Base-by-base conservation (phyloP, 352 stramenopile species). In the Pythium dissotocum region DNA sequence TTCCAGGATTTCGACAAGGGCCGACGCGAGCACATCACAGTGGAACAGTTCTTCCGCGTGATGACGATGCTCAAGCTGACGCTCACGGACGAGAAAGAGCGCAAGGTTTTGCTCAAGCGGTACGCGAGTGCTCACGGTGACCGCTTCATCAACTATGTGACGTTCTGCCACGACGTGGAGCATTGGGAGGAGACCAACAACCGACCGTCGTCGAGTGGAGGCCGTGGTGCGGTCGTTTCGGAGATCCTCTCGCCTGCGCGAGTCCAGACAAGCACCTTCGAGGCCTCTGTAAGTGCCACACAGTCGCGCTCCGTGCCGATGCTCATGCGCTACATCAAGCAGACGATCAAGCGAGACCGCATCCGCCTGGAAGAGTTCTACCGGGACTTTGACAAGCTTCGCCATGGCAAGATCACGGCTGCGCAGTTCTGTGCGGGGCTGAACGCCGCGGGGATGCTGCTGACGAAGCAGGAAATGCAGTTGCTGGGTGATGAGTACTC, bases 1-100 rank as follows among this genome's bases (percentile, higher is more conserved):
- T 95, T 95, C 63, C 83, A 92, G 64, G 87, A 94, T 53, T 94
- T 95, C 72, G 87, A 93, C 65, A 86, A 87, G 30, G 82, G 82
- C 0, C 77, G 74, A 33, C 84, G 83, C 33, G 87, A 95, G 48
- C 83, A 91, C 42, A 86, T 95, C 42, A 94, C 87, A 0, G 75
- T 88, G 6, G 84, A 93, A 54, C 87, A 95, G 66, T 93, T 95
- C 65, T 84, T 92, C 36, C 82, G 87, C 8, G 85, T 95, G 30
- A 83, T 94, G 71, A 78, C 76, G 42, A 89, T 92, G 66, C 88
- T 91, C 51, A 91, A 94, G 46, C 78, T 95, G 33, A 83, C 72
- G 1, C 36, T 93, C 10, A 68, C 69, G 9, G 76, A 62, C 21
- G 77, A 88, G 16, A 72, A 55, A 7, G 87, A 95, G 65, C 75